Base-by-base conservation (phyloP, 805 yeast genomes). In the Wickerhamiella musiphila region DNA sequence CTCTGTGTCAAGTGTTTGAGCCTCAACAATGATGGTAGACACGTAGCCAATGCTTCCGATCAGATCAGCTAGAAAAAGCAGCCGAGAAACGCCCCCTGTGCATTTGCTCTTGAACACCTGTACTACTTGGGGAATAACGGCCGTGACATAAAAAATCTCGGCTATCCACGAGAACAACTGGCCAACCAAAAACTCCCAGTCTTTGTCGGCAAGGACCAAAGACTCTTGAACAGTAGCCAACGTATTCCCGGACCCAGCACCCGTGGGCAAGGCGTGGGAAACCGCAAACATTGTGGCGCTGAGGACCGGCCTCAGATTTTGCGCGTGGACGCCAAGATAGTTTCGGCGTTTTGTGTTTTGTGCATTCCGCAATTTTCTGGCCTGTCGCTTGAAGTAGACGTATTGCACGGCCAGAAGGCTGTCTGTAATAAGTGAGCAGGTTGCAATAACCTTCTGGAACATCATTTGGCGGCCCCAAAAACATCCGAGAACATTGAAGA, bases 111-210 rank as follows among this genome's bases (percentile, higher is more conserved):
- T 39, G 42, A 49, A 53, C 41, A 59, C 62, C 26, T 47, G 45
- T 22, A 43, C 13, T 13, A 61, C 61, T 41, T 63, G 68, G 1
- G 68, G 67, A 9, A 64, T 33, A 15, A 44, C 37, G 14, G 54
- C 51, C 15, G 41, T 29, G 8, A 48, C 40, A 31, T 50, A 51
- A 10, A 51, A 39, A 18, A 34, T 28, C 32, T 42, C 42, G 16
- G 49, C 49, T 15, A 33, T 30, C 46, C 46, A 45, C 5, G 49
- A 40, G 35, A 39, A 35, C 24, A 38, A 28, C 31, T 43, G 46
- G 25, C 49, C 49, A 10, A 35, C 32, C 3, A 43, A 24, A 20
- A 34, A 43, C 31, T 34, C 31, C 34, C 36, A 35, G 30, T 41
- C 47, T 20, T 27, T 18, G 11, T 25, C 30, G 18, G 29, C 14